Conservation (phyloP, 768 basidiomycete species). For the Gymnopilus junonius region DNA sequence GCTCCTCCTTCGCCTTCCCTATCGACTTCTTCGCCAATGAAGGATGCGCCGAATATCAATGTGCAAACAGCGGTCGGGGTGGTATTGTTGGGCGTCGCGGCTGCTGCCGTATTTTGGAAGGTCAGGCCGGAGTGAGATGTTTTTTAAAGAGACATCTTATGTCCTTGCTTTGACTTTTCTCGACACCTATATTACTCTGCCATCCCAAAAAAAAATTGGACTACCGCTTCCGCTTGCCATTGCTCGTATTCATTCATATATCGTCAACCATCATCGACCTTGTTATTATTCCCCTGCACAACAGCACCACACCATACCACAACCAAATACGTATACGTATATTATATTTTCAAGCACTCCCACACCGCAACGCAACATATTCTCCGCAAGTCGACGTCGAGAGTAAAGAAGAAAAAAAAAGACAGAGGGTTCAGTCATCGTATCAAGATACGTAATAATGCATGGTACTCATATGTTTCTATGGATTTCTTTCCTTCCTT, state of each 20-base stretch:
- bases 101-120: constrained; percentile 76
- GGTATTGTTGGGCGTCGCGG: constrained; percentile 66
- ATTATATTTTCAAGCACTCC: not conserved
- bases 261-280: not conserved
- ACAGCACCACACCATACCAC: not conserved
- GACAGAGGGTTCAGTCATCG: not conserved
- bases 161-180: not conserved
- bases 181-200: not conserved
- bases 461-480: not conserved
- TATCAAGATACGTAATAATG: not conserved
- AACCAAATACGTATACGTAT: not conserved
- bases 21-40: constrained; percentile 1
- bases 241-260: not conserved
- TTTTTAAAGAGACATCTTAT: not conserved
- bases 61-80: constrained; percentile 66
- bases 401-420: not conserved
- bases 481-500: not conserved
- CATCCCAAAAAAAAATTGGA: not conserved
- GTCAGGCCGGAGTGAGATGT: constrained; percentile 47
- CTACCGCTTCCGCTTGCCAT: not conserved
- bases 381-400: not conserved
- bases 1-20: not conserved
- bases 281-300: not conserved
- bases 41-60: constrained; percentile 28
- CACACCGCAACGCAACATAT: not conserved